These are phyloP conservation scores for Fomitopsis betulina DNA, from an alignment of 1,284 basidiomycete genomes.

Conservation along the genomic window DNA sequence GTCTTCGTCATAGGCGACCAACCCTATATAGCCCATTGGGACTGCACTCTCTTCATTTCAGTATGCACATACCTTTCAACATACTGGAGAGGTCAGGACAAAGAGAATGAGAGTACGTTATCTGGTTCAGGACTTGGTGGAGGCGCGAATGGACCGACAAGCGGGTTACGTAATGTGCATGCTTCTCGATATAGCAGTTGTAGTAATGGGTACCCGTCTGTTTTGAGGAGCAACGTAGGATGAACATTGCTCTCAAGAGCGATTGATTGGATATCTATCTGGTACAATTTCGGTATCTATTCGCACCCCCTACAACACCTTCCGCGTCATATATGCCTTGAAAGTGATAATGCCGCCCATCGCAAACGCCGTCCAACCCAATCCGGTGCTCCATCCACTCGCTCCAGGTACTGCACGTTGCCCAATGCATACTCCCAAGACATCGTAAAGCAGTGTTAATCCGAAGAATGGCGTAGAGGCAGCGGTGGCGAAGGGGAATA, in stretches of 20 bases:
- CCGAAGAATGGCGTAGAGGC: slow-evolving; percentile 25
- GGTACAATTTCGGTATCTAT: too few species aligned
- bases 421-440: slow-evolving; percentile 23
- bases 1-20: slow-evolving; percentile 64
- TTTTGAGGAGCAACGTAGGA: too few species aligned
- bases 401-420: slow-evolving; percentile 19
- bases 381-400: slow-evolving; percentile 18
- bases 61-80: not conserved
- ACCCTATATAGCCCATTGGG: slow-evolving; percentile 33
- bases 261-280: too few species aligned
- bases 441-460: slow-evolving; percentile 24
- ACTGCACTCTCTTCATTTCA: not conserved
- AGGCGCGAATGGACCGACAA: too few species aligned
- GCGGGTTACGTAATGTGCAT: not conserved
- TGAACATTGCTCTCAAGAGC: too few species aligned
- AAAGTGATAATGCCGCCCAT: slow-evolving; percentile 16
- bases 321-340: slow-evolving; percentile 11
- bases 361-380: slow-evolving; percentile 23
- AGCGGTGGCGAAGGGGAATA: slow-evolving; percentile 21
- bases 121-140: too few species aligned
- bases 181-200: not conserved
- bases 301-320: not conserved
- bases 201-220: not conserved
- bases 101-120: too few species aligned
- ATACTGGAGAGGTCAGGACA: not conserved